phyloP scores from a whole-genome alignment of 2,329 filamentous ascomycete genomes.

The Talaromyces amestolkiae region DNA sequence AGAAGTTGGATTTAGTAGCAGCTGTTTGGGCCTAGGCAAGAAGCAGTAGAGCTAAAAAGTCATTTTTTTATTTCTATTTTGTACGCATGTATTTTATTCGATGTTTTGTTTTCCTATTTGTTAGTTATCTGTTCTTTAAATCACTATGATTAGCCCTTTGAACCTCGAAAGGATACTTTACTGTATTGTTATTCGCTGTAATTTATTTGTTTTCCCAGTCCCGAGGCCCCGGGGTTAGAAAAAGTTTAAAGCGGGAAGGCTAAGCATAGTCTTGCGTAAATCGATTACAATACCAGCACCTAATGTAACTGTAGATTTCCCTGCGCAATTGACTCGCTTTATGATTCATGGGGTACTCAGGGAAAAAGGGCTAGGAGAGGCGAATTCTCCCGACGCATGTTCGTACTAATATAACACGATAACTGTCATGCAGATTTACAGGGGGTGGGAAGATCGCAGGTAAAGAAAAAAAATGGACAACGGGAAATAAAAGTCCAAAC shows the following conservation, averaged over 20 bases:
- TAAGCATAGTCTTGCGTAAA: constrained; percentile 18
- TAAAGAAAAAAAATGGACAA: constrained; percentile 15
- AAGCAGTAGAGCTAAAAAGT: neutral
- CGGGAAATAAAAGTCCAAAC: constrained; percentile 20
- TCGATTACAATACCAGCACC: constrained; percentile 16
- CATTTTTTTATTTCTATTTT: neutral
- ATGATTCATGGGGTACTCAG: no score
- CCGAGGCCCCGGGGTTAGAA: constrained; percentile 12
- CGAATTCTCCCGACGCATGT: constrained; percentile 16
- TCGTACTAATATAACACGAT: constrained; percentile 14
- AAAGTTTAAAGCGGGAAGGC: constrained; percentile 21
- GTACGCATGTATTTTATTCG: neutral
- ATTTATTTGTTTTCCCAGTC: constrained; percentile 8
- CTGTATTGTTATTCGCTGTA: constrained; percentile 9
- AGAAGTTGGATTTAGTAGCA: neutral
- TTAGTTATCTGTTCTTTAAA: neutral
- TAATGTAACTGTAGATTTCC: neutral
- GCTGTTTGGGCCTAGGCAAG: constrained; percentile 1
- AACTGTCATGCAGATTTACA: constrained; percentile 15
- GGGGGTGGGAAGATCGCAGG: constrained; percentile 11
- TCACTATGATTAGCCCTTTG: neutral
- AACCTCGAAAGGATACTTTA: neutral
- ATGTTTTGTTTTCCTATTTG: neutral
- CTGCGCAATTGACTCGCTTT: neutral
- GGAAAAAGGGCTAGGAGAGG: constrained; percentile 13